phyloP scores from a whole-genome alignment of 2,329 filamentous ascomycete genomes.

The Colletotrichum paranaense region DNA sequence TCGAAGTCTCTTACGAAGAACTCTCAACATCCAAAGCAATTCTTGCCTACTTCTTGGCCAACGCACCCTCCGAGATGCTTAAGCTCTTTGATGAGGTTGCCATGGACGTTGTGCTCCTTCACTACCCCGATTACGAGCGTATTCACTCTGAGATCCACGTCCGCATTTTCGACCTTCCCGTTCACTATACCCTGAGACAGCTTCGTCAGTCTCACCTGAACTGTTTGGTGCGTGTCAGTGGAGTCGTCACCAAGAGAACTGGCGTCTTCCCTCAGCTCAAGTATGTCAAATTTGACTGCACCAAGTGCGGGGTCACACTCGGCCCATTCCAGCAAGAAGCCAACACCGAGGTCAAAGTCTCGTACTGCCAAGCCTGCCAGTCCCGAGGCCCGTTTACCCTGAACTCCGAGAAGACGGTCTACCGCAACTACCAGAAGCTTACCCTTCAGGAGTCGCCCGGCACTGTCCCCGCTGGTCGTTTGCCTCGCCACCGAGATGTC shows the following conservation, averaged over 20 bases:
- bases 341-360: constrained; percentile 94
- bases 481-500: constrained; percentile 93
- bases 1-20: constrained; percentile 97
- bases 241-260: constrained; percentile 92
- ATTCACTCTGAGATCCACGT: constrained; percentile 99
- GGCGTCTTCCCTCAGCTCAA: constrained; percentile 98
- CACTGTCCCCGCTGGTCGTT: constrained; percentile 93
- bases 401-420: constrained; percentile 97
- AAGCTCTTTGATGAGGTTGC: constrained; percentile 97
- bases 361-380: constrained; percentile 96
- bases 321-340: constrained; percentile 98
- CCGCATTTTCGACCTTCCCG: constrained; percentile 92
- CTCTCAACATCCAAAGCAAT: constrained; percentile 91
- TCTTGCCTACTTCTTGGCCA: constrained; percentile 94
- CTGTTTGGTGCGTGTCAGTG: constrained; percentile 92
- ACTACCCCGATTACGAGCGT: constrained; percentile 97
- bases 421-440: constrained; percentile 98
- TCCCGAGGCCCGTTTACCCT: constrained; percentile 93
- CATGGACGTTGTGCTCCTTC: constrained; percentile 94
- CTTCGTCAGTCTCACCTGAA: constrained; percentile 96
- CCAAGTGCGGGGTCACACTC: constrained; percentile 89
- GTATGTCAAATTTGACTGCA: constrained; percentile 98
- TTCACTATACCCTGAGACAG: constrained; percentile 94
- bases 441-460: constrained; percentile 97
- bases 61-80: constrained; percentile 93